phyloP scores from a whole-genome alignment of 2,329 filamentous ascomycete species.

The Alternaria brassicicola region DNA sequence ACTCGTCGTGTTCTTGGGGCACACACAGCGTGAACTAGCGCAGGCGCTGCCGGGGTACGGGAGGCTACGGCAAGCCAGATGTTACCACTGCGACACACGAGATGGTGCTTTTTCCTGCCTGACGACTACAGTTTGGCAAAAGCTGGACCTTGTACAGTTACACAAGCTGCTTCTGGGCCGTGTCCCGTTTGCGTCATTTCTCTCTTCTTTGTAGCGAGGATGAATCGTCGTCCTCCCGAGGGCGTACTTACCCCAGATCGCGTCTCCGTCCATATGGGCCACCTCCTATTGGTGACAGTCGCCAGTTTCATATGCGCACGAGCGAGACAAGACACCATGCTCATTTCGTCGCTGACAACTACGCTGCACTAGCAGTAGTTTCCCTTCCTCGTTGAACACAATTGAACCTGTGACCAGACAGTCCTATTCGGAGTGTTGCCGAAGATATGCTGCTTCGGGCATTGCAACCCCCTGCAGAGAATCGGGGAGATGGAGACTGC shows the following conservation, averaged over 20 bases:
- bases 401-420: constrained; percentile 38
- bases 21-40: constrained; percentile 13
- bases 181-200: background rate
- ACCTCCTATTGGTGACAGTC: constrained; percentile 8
- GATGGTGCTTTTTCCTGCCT: constrained; percentile 9
- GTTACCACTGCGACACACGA: constrained; percentile 6
- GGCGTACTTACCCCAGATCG: background rate
- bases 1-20: constrained; percentile 12
- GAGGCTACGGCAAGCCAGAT: constrained; percentile 12
- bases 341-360: background rate
- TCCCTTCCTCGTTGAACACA: constrained; percentile 42
- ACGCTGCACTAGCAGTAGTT: constrained; percentile 46
- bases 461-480: constrained; percentile 39
- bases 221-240: background rate
- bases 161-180: constrained; percentile 1
- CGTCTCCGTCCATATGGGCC: constrained; percentile 2
- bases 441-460: constrained; percentile 34
- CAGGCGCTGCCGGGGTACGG: constrained; percentile 16
- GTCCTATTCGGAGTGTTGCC: constrained; percentile 34
- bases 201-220: background rate
- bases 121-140: background rate
- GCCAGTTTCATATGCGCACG: constrained; percentile 4
- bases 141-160: background rate
- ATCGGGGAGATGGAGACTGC: constrained; percentile 27
- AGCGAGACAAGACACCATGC: background rate